Percentiles rank a stretch among this genome's conserved stretches.
phyloP scores from a whole-genome alignment of 2,329 filamentous ascomycete species.

The Diaporthe citriasiana region DNA sequence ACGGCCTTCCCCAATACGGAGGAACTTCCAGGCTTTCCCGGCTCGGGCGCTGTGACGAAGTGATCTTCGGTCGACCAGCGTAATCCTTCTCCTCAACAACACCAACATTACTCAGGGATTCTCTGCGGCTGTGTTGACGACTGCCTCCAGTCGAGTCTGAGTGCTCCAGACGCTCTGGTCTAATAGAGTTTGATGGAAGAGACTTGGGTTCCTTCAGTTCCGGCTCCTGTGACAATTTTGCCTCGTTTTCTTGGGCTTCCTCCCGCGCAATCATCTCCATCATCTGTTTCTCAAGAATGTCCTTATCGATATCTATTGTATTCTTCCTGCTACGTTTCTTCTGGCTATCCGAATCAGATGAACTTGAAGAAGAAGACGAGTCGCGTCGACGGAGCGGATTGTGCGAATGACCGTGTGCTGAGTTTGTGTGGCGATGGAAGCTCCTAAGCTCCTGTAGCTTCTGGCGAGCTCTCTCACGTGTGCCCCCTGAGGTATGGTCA shows the following conservation, averaged over 20 bases:
- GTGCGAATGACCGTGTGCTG: constrained; percentile 59
- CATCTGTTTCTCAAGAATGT: constrained; percentile 74
- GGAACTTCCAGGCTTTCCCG: constrained; percentile 66
- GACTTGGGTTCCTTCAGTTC: constrained; percentile 54
- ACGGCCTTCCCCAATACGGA: constrained; percentile 53
- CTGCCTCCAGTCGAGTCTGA: constrained; percentile 49
- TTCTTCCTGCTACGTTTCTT: constrained; percentile 57
- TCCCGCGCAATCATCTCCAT: constrained; percentile 71
- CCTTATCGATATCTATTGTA: constrained; percentile 64
- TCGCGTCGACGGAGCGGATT: constrained; percentile 67
- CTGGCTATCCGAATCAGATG: constrained; percentile 70
- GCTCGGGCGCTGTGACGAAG: constrained; percentile 51
- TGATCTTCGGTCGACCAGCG: constrained; percentile 41
- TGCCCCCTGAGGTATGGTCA: constrained; percentile 63
- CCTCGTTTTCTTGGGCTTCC: constrained; percentile 62
- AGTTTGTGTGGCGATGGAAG: constrained; percentile 67
- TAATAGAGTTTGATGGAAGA: constrained; percentile 50
- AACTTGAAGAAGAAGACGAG: constrained; percentile 72
- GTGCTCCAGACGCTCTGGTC: constrained; percentile 50
- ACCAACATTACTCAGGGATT: constrained; percentile 57
- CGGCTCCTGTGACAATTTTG: constrained; percentile 48
- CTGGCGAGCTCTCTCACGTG: constrained; percentile 71
- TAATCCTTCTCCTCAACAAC: constrained; percentile 54
- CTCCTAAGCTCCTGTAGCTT: constrained; percentile 71
- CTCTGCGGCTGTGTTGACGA: constrained; percentile 52